Percentiles rank a stretch among this genome's conserved stretches.
These are phyloP conservation scores for Ceratocystis smalleyi DNA, from an alignment of 2,329 filamentous ascomycete genomes.

Conservation along the genomic window DNA sequence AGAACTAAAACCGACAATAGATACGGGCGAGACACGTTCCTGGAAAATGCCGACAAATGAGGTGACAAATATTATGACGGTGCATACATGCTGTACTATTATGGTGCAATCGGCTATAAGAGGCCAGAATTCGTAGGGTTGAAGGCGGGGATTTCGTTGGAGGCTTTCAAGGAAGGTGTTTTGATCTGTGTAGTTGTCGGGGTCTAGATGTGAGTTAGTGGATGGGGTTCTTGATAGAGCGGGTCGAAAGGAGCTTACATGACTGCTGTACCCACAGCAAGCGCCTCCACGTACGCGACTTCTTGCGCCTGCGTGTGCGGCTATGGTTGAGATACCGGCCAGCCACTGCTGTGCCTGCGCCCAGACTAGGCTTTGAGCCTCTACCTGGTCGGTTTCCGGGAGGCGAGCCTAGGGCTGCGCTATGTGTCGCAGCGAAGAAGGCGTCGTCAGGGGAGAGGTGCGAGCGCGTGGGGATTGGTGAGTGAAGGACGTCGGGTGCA, in stretches of 20 bases:
- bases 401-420: conserved; percentile 29
- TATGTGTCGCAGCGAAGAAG: conserved; percentile 37
- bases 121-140: conserved; percentile 97
- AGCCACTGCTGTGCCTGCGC: conserved; percentile 24
- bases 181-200: conserved; percentile 98
- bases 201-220: conserved; percentile 39
- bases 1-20: conserved; percentile 73
- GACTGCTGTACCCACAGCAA: conserved; percentile 95
- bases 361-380: conserved; percentile 17
- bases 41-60: conserved; percentile 86
- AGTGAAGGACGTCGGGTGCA: conserved; percentile 20
- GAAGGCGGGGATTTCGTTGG: conserved; percentile 80
- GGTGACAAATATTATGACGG: conserved; percentile 83
- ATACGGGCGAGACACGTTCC: conserved; percentile 74
- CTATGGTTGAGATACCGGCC: conserved; percentile 38
- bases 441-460: conserved; percentile 76
- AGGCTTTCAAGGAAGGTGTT: conserved; percentile 92
- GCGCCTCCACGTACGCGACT: conserved; percentile 75
- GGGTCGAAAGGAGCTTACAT: conserved; percentile 40
- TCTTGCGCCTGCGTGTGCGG: conserved; percentile 50
- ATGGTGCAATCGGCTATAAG: conserved; percentile 88
- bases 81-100: conserved; percentile 92
- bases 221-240: conserved; percentile 22
- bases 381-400: conserved; percentile 24
- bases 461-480: conserved; percentile 34